A percentile compares a stretch with the other conserved stretches of the same genome.
phyloP scores from a whole-genome alignment of 2,329 filamentous ascomycete species.

The Ophiosphaerella korrae region DNA sequence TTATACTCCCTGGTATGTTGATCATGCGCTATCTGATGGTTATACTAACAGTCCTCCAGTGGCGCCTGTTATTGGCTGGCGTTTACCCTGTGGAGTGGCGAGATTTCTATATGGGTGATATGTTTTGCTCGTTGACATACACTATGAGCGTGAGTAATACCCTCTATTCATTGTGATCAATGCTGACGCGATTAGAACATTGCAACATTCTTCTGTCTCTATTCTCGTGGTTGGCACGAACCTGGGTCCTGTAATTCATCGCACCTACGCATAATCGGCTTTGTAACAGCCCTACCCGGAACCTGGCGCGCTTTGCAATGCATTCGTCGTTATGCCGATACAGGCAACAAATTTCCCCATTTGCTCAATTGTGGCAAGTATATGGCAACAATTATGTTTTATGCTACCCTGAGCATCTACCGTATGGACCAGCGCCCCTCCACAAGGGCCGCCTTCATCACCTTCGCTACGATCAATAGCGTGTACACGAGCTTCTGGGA shows the following conservation, averaged over 20 bases:
- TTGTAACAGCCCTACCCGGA: constrained; percentile 80
- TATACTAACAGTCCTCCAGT: constrained; percentile 58
- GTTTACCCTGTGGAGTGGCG: constrained; percentile 94
- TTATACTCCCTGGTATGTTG: constrained; percentile 79
- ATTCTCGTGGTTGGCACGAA: constrained; percentile 75
- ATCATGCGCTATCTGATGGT: neutral
- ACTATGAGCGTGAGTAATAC: constrained; percentile 72
- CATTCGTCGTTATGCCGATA: constrained; percentile 85
- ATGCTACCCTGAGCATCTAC: constrained; percentile 79
- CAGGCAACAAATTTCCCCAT: constrained; percentile 86
- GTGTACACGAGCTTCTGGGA: constrained; percentile 92
- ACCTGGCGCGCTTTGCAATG: constrained; percentile 94
- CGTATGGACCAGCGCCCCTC: constrained; percentile 69
- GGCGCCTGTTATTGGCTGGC: constrained; percentile 82
- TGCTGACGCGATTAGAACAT: constrained; percentile 66
- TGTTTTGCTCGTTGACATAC: constrained; percentile 96
- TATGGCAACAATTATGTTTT: constrained; percentile 78
- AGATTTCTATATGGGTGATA: constrained; percentile 96
- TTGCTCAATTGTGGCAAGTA: constrained; percentile 94
- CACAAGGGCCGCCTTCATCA: constrained; percentile 74
- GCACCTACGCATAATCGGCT: constrained; percentile 81
- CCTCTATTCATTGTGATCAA: neutral
- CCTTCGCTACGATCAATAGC: constrained; percentile 79
- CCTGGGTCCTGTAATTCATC: constrained; percentile 82
- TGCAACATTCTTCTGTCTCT: constrained; percentile 92